These are phyloP conservation scores for Pseudogymnoascus sp. DNA, from an alignment of 2,329 filamentous ascomycete genomes.

Conservation along the genomic window DNA sequence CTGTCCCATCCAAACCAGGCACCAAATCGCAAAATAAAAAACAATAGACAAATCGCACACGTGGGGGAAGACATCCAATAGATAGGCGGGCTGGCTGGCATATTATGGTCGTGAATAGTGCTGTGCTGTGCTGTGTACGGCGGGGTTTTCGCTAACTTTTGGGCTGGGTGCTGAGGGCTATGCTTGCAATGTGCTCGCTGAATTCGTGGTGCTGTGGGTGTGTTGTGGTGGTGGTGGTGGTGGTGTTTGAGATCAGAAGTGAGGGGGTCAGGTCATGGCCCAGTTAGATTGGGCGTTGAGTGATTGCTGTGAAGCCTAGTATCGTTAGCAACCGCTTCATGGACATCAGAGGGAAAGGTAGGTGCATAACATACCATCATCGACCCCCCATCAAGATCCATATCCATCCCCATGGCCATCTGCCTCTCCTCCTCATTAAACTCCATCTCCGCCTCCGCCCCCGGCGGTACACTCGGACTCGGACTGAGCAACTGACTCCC, in stretches of 20 bases:
- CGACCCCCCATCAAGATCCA: neutral
- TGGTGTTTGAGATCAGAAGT: neutral
- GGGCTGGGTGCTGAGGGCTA: too few species aligned
- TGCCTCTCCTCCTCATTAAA: neutral
- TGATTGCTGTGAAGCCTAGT: neutral
- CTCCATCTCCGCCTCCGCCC: neutral
- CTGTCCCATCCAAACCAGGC: neutral
- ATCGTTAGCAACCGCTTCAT: neutral
- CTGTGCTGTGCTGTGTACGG: neutral
- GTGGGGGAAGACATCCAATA: neutral
- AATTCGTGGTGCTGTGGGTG: neutral
- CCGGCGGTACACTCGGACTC: neutral
- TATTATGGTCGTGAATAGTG: neutral
- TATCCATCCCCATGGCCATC: constrained; percentile 25
- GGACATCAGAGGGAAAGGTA: neutral
- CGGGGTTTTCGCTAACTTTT: neutral
- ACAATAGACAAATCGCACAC: neutral
- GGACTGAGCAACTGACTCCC: neutral
- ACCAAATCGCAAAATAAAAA: neutral
- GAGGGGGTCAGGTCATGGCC: neutral
- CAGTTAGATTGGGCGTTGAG: neutral
- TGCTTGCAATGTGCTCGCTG: neutral
- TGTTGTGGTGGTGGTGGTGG: neutral
- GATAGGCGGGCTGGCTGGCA: neutral
- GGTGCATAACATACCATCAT: neutral